Evolutionary conservation across 2,329 filamentous ascomycete species (phyloP), one percentile per base, ranked within the genome.

Genomic region (Sporothrix humicola): DNA sequence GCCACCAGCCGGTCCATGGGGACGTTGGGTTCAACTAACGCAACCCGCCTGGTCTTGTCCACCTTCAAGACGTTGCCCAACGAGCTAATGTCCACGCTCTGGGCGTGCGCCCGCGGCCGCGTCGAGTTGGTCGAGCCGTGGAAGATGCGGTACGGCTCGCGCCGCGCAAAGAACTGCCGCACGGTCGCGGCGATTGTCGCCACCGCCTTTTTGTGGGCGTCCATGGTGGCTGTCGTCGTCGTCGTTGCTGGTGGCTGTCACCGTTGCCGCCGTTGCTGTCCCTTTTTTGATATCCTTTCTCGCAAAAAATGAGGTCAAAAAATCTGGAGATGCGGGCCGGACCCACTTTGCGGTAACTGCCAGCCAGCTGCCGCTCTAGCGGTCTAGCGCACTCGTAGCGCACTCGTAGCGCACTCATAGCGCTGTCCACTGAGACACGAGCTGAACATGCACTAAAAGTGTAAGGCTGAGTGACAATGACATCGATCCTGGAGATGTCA

Each of bases 41-140:
- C 91, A 7, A 86, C 90, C 71, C n/a, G n/a, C n/a, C n/a, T n/a
- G n/a, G 82, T 79, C 1, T 82, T 78, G 79, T 94, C 87, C 73
- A 95, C 87, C 12, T 85, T 82, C 48, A 95, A 83, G 37, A 95
- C 90, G 79, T 90, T 84, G 76, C 83, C 83, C 2, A 95, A 85
- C 2, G 83, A 81, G 79, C 88, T 89, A 78, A 92, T 93, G 82
- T 93, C 85, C 73, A 83, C 82, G 74, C 80, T 82, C 75, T 77
- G 79, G 74, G 77, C 77, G 77, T 83, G 77, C 1, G 73, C 66
- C 82, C 87, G 74, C 82, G 87, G 86, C 5, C 87, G 89, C 65
- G 92, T 94, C 79, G 88, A 91, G 84, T 94, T 94, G 71, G 92
- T 94, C 56, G 89, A 91, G 77, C 92, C 92, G 84, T 94, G 92